A percentile compares a stretch with the other conserved stretches of the same genome.
These are phyloP conservation scores for Logfia minima DNA, from an alignment of 129 eudicot genomes.

Conservation along the genomic window DNA sequence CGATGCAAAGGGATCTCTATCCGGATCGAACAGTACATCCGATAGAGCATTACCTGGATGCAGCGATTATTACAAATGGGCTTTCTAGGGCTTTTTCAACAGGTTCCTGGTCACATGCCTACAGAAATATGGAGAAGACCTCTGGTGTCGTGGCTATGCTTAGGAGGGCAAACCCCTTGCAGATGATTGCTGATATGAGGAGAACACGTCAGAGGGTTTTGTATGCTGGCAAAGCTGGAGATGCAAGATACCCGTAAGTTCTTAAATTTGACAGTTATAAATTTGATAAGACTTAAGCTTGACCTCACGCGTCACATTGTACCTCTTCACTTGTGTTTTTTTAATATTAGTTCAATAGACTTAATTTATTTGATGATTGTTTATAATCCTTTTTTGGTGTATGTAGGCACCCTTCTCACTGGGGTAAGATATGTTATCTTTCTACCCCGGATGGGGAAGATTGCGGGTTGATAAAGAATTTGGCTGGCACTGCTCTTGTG, in stretches of 20 bases:
- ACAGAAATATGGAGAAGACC: constrained; percentile 57
- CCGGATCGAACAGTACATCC: constrained; percentile 47
- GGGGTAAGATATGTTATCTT: constrained; percentile 87
- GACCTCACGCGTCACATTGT: constrained; percentile 12
- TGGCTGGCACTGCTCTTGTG: constrained; percentile 84
- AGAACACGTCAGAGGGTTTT: constrained; percentile 81
- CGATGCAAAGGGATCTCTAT: constrained; percentile 82
- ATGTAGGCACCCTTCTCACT: constrained; percentile 91
- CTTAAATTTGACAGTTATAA: not conserved
- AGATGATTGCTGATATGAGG: constrained; percentile 73
- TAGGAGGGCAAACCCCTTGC: constrained; percentile 87
- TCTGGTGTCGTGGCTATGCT: constrained; percentile 83
- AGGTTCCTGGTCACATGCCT: constrained; percentile 85
- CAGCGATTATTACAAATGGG: constrained; percentile 85
- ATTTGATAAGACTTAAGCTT: not conserved
- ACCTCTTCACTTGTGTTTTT: not conserved
- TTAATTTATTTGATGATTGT: not conserved
- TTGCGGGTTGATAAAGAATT: constrained; percentile 86
- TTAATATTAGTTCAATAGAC: not conserved
- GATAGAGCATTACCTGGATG: constrained; percentile 78
- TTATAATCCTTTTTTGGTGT: constrained; percentile 21
- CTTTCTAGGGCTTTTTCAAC: constrained; percentile 92
- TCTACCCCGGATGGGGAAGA: constrained; percentile 97
- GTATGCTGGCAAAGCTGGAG: constrained; percentile 91
- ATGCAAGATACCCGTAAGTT: constrained; percentile 97